Percentiles rank a stretch among this genome's conserved stretches.
Conservation (phyloP, 306 rosid genomes). For the Begonia loranthoides region DNA sequence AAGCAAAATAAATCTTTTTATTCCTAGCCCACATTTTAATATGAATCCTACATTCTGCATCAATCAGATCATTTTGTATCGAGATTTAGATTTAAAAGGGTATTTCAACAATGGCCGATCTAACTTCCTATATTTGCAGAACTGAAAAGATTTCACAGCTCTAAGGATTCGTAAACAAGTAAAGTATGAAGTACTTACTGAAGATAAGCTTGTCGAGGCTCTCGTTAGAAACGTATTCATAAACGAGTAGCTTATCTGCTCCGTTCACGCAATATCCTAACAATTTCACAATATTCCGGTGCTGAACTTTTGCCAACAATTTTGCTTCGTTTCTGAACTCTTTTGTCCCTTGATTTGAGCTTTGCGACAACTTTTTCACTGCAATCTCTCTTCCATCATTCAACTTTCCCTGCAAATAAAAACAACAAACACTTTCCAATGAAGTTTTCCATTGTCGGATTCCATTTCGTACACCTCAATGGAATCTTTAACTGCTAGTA, state of each 20-base stretch:
- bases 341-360: conserved; percentile 72
- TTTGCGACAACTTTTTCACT: conserved; percentile 68
- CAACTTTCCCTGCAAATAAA: conserved; percentile 49
- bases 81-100: not conserved
- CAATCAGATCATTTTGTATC: no score
- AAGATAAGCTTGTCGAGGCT: conserved; percentile 90
- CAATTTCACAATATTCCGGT: conserved; percentile 82
- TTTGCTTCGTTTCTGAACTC: conserved; percentile 86
- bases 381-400: conserved; percentile 83
- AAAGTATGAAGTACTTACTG: conserved; percentile 37
- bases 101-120: not conserved
- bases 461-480: not conserved
- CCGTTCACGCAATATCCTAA: conserved; percentile 77
- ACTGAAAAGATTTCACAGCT: not conserved
- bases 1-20: not conserved
- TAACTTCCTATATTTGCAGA: not conserved
- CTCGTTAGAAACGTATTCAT: conserved; percentile 71
- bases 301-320: conserved; percentile 87
- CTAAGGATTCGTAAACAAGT: not conserved
- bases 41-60: no score
- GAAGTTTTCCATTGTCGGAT: not conserved
- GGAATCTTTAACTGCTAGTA: not conserved
- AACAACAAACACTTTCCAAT: no score
- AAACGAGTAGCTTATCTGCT: conserved; percentile 70
- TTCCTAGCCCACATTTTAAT: not conserved